These are phyloP conservation scores for Tetrahymena malaccensis DNA, from an alignment of 73 alveolate genomes.

Conservation along the genomic window DNA sequence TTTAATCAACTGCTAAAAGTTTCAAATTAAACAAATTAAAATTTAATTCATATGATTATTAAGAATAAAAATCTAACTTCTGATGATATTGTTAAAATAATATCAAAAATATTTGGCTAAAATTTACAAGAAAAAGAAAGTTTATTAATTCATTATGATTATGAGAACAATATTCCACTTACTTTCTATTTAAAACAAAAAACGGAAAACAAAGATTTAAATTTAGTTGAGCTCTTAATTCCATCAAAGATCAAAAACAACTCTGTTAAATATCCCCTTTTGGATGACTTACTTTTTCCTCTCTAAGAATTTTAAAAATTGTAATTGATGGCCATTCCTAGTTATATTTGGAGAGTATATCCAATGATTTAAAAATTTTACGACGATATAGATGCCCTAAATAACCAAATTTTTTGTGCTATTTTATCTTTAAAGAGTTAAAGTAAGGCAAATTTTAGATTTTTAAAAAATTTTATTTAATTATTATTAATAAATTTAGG, in stretches of 20 bases:
- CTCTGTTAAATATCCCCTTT: neutral
- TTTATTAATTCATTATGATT: neutral
- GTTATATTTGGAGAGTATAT: neutral
- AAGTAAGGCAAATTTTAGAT: neutral
- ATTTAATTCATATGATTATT: neutral
- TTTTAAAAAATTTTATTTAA: neutral
- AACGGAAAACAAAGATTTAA: neutral
- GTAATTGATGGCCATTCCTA: neutral
- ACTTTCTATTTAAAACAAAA: neutral
- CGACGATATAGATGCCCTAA: neutral
- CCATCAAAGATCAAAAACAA: neutral
- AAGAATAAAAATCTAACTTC: neutral
- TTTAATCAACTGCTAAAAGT: neutral
- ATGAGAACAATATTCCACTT: neutral
- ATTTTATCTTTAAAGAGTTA: neutral
- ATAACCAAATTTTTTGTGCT: neutral
- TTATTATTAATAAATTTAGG: neutral
- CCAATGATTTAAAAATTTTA: neutral
- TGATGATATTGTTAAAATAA: neutral
- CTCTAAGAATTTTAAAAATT: neutral
- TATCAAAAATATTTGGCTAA: neutral
- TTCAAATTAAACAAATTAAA: neutral
- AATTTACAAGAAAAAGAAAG: neutral
- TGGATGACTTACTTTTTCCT: neutral
- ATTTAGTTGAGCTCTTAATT: neutral